Conservation (phyloP, 1,284 basidiomycete genomes). For the Marasmius oreades region DNA sequence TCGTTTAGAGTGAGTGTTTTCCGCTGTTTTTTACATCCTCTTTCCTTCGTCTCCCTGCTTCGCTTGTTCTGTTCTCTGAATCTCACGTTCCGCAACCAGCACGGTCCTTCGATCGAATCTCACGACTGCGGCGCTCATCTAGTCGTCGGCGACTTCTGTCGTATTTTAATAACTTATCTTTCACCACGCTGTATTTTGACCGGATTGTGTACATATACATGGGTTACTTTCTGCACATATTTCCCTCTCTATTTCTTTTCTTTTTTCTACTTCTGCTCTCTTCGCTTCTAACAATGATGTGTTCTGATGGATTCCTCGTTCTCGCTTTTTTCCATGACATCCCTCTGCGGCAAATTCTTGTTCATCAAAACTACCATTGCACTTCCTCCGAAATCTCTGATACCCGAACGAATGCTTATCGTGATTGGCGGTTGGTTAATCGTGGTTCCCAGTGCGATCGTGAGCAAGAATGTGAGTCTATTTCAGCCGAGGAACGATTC, state of each 20-base stretch:
- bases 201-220: too few species aligned
- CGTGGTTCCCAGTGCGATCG: slow-evolving; percentile 9
- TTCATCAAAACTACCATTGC: neutral
- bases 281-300: neutral
- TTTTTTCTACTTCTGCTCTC: neutral
- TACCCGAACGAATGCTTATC: neutral
- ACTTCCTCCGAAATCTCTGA: neutral
- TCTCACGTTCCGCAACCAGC: slow-evolving; percentile 33
- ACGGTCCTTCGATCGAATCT: slow-evolving; percentile 59
- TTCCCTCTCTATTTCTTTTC: neutral
- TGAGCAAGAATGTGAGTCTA: slow-evolving; percentile 14
- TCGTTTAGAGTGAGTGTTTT: slow-evolving; percentile 67
- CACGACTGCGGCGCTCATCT: slow-evolving; percentile 55
- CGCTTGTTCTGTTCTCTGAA: slow-evolving; percentile 11
- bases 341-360: neutral
- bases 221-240: neutral
- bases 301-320: slow-evolving; percentile 3
- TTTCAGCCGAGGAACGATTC: neutral
- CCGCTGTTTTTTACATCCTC: slow-evolving; percentile 21
- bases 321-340: neutral
- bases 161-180: neutral
- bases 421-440: neutral
- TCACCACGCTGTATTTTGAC: too few species aligned
- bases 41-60: slow-evolving; percentile 17
- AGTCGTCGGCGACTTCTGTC: slow-evolving; percentile 15